phyloP scores from a whole-genome alignment of 495 filamentous ascomycete species.

The Aspergillus asperescens region DNA sequence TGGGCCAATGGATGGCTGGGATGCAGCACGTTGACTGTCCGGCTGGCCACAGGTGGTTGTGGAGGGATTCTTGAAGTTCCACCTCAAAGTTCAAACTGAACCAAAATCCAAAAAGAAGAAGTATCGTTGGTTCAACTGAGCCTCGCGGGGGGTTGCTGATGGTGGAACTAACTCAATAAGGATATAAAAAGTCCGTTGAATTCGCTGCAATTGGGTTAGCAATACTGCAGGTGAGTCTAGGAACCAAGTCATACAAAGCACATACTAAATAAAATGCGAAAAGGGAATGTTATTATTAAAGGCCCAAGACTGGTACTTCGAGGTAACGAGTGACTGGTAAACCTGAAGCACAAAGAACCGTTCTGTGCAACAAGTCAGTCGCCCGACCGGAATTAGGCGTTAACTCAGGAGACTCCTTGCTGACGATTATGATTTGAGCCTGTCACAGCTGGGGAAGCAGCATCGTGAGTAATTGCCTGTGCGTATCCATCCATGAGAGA shows the following conservation, averaged over 20 bases:
- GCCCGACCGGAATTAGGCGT: neutral
- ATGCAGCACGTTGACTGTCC: constrained; percentile 22
- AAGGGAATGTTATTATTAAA: neutral
- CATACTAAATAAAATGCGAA: neutral
- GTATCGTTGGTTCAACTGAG: constrained; percentile 17
- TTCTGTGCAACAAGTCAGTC: neutral
- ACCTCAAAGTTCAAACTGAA: neutral
- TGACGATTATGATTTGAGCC: constrained; percentile 20
- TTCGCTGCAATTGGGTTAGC: neutral
- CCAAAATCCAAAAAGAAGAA: constrained; percentile 24
- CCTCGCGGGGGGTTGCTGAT: constrained; percentile 7
- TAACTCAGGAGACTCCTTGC: constrained; percentile 10
- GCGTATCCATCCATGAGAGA: neutral
- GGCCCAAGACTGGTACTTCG: neutral
- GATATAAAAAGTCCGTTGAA: neutral
- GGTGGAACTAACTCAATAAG: constrained; percentile 4
- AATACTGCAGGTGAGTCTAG: neutral
- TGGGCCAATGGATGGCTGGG: constrained; percentile 18
- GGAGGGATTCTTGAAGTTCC: constrained; percentile 17
- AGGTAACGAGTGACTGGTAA: neutral
- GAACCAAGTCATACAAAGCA: neutral
- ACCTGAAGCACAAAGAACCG: neutral
- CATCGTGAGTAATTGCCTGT: constrained; percentile 27
- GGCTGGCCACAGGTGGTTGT: constrained; percentile 11
- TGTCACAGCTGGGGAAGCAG: constrained; percentile 26